Evolutionary conservation across 345 rosid genomes (phyloP).

Genomic region (Sisymbrium altissimum): DNA sequence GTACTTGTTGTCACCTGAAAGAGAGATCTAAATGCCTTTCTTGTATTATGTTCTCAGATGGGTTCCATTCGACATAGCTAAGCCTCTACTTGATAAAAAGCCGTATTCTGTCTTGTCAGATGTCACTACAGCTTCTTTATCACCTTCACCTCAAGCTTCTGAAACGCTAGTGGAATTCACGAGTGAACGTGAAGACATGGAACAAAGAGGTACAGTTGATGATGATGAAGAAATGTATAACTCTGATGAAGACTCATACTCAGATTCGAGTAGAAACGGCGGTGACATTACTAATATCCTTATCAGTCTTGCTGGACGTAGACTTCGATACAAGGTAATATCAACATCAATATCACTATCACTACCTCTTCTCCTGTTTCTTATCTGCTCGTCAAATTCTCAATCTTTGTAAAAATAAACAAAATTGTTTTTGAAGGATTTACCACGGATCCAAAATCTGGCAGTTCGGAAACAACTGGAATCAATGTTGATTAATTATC

Average conservation of each 20-base stretch:
- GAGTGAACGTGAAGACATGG: conserved; percentile 34
- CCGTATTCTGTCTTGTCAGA: conserved; percentile 65
- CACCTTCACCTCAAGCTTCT: conserved; percentile 37
- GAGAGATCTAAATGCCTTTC: neutral
- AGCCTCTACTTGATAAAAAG: conserved; percentile 68
- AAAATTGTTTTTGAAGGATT: conserved; percentile 39
- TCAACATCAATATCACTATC: conserved; percentile 1
- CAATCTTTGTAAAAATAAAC: neutral
- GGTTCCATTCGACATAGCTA: conserved; percentile 67
- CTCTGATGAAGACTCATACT: conserved; percentile 49
- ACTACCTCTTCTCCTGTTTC: neutral
- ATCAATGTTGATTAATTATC: conserved; percentile 48
- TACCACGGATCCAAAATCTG: conserved; percentile 38
- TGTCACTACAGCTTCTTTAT: conserved; percentile 31
- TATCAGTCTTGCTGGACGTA: conserved; percentile 45
- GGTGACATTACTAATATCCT: conserved; percentile 45
- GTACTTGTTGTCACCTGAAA: neutral
- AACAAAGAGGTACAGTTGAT: conserved; percentile 30
- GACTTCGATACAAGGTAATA: conserved; percentile 63
- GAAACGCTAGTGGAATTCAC: conserved; percentile 35
- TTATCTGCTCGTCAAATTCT: neutral
- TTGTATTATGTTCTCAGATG: conserved; percentile 57
- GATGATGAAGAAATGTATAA: conserved; percentile 42
- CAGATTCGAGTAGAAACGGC: conserved; percentile 36
- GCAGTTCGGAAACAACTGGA: conserved; percentile 43